These are phyloP conservation scores for Acanthamoeba royreba DNA, from an alignment of 208 protist genomes.

Conservation along the genomic window DNA sequence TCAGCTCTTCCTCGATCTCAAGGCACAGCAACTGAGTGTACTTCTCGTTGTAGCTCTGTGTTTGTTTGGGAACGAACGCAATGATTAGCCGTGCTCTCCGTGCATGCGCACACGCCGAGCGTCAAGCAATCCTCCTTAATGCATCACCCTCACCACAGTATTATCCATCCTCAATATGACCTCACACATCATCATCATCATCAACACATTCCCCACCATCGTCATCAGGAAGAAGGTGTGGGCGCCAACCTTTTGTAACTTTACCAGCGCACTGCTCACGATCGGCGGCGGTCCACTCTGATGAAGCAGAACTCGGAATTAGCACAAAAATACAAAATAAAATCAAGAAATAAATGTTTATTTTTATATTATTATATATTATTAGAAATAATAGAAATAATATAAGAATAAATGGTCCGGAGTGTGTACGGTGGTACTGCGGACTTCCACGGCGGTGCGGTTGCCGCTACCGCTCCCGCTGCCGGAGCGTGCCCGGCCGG, in stretches of 20 bases:
- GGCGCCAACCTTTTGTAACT: not conserved
- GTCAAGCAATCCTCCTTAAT: no score
- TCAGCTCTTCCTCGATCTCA: not conserved
- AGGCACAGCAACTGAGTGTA: not conserved
- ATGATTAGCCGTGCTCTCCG: not conserved
- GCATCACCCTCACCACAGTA: no score
- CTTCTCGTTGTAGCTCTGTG: not conserved
- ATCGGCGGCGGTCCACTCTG: not conserved
- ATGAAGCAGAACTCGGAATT: no score
- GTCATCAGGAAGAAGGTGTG: not conserved
- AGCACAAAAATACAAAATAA: not conserved
- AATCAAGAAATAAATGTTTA: not conserved
- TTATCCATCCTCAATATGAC: no score
- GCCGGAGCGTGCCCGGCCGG: not conserved
- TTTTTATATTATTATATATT: not conserved
- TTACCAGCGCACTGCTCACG: conserved; percentile 14
- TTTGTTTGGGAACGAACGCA: not conserved
- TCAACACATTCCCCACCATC: no score
- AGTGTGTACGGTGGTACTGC: not conserved
- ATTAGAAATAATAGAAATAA: no score
- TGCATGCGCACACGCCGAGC: no score
- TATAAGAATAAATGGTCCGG: no score
- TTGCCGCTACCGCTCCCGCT: not conserved
- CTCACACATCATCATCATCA: no score
- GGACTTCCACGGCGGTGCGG: not conserved